Conservation (phyloP, 1,284 basidiomycete genomes). For the Clitocybe nebularis region DNA sequence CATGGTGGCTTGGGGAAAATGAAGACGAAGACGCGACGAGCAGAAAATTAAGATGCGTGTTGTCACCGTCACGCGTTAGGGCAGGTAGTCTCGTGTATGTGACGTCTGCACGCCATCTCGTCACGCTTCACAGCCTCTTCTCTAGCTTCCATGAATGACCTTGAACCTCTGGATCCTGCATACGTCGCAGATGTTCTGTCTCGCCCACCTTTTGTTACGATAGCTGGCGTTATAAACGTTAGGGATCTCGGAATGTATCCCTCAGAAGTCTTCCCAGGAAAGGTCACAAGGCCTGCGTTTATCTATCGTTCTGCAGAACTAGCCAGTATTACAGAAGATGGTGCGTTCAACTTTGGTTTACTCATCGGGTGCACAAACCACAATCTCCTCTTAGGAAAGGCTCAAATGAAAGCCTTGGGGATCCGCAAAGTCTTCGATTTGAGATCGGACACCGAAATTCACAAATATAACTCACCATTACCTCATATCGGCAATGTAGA, state of each 20-base stretch:
- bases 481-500: conserved; percentile 61
- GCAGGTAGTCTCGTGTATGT: conserved; percentile 35
- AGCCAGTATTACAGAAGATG: conserved; percentile 62
- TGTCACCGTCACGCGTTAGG: conserved; percentile 27
- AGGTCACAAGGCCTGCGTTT: conserved; percentile 51
- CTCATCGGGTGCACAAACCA: conserved; percentile 1
- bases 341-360: conserved; percentile 27
- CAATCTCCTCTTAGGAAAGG: conserved; percentile 42
- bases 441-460: conserved; percentile 72
- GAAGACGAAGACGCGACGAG: conserved; percentile 26
- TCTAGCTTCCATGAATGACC: conserved; percentile 35
- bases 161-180: conserved; percentile 60
- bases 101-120: conserved; percentile 13
- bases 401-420: conserved; percentile 53
- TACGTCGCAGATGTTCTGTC: conserved; percentile 62
- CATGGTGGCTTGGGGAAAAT: conserved; percentile 22
- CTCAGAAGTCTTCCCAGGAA: conserved; percentile 37
- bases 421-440: conserved; percentile 68
- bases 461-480: conserved; percentile 61
- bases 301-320: conserved; percentile 68
- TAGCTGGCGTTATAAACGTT: conserved; percentile 68
- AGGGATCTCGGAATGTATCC: conserved; percentile 66
- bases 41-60: conserved; percentile 22
- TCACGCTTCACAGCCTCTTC: conserved; percentile 9
- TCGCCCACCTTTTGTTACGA: conserved; percentile 59